Percentiles rank a stretch among this genome's conserved stretches.
Conservation (phyloP, 371 early-diverging fungal species). For the Synchytrium microbalum region DNA sequence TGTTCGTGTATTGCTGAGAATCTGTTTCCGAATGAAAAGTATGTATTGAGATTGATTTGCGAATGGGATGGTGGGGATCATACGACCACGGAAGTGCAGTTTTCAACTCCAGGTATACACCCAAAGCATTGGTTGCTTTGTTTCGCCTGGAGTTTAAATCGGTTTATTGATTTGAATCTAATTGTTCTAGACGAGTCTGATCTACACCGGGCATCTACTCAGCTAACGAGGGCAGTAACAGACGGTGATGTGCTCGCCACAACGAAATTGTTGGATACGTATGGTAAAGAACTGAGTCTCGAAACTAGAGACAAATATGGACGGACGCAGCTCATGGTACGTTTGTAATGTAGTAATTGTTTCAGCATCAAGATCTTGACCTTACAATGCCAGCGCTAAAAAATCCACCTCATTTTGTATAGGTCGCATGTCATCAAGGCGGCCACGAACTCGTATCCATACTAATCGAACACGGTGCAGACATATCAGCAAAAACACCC, state of each 20-base stretch:
- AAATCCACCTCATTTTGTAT: too few species aligned
- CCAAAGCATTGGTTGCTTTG: too few species aligned
- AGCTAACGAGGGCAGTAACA: conserved; percentile 27
- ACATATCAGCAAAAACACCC: too few species aligned
- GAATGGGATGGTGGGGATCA: background rate
- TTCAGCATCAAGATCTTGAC: too few species aligned
- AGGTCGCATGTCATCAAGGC: too few species aligned
- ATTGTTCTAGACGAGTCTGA: conserved; percentile 27
- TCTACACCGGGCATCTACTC: conserved; percentile 18
- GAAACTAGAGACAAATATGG: conserved; percentile 36
- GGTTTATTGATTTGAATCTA: too few species aligned
- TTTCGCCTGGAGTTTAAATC: too few species aligned
- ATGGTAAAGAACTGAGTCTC: conserved; percentile 25
- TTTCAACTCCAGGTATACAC: too few species aligned
- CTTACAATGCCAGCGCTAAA: too few species aligned
- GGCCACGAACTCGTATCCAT: too few species aligned
- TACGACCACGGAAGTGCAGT: background rate
- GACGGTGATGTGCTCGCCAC: conserved; percentile 23
- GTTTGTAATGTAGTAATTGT: too few species aligned
- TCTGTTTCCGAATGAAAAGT: background rate
- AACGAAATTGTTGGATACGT: conserved; percentile 16
- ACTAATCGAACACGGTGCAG: too few species aligned
- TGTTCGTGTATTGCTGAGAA: background rate
- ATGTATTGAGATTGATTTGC: background rate
- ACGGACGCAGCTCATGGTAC: conserved; percentile 36